Base-by-base conservation (phyloP, 306 rosid species). In the Casuarina glauca region DNA sequence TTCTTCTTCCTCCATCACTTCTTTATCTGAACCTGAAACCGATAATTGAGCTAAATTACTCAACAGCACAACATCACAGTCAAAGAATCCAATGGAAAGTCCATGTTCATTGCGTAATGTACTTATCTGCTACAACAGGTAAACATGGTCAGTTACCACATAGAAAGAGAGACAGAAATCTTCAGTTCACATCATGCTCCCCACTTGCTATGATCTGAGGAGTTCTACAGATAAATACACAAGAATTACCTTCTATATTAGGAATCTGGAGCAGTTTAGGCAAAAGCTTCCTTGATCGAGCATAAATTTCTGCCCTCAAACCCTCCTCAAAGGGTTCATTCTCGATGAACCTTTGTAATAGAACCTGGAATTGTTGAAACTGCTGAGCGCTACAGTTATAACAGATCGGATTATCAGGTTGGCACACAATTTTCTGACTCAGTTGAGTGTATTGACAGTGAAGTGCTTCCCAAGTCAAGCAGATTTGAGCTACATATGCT, bases 401-500 rank as follows among this genome's bases (percentile, higher is more conserved):
- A 84, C 86, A 80, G 43, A 87, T 79, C 57, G 92, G 83, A 85
- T 82, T 87, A 74, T 92, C 97, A 54, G 89, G 92, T 85, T 92
- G 96, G 89, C 95, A 90, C 12, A 85, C 73, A 86, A 92, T 87
- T 85, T 91, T 87, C 74, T 89, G 94, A 84, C 82, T 87, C 76
- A 88, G 83, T 68, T 95, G 97, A 72, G 89, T 91, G 87, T 87
- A 92, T 76, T 92, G 98, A 79, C 98, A 95, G 66, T 95, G 98
- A 79, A 95, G 96, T 35, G 97, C 97, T 81, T 95, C 98, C 98
- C 98, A 95, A 60, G 97, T 87, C 89, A 92, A 88, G 87, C 96
- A 88, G 36, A 91, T 79, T 82, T 95, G 98, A 83, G 91, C 98
- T n/a, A 89, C 92, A 75, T 95, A 95, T 48, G 98, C 91, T 41